Base-by-base conservation (phyloP, 495 filamentous ascomycete genomes). In the Talaromyces liani region DNA sequence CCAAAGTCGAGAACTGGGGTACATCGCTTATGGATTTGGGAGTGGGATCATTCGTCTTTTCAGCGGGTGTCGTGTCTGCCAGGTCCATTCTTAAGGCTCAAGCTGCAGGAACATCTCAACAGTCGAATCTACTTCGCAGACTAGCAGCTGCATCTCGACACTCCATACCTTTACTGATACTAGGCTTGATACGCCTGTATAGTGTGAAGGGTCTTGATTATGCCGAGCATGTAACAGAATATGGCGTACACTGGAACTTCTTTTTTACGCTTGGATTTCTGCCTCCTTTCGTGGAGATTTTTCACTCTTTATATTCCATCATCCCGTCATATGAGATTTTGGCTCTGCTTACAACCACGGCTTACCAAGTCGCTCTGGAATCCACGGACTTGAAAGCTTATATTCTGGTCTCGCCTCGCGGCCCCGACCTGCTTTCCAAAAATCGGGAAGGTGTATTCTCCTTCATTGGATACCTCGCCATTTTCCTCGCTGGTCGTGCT, bases 171-270 rank as follows among this genome's bases (percentile, higher is more conserved):
- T 75, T 99, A 4, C 79, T 97, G 1, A 79, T 88, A 0, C 79
- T 99, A 16, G 94, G 94, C 20, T 65, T 97, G 47, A 79, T 94
- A 59, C 85, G 94, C 24, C 75, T 98, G 18, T 87, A 88, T 61
- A 96, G 86, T 67, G 93, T 98, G 69, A 99, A 98, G 75, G 90
- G 91, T 9, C 78, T 97, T 24, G 92, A 97, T 70, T 98, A 98
- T 71, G 92, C 92, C 2, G 94, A 98, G 72, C 94, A 99, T 75
- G 92, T 98, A 39, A 93, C 91, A 1, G 94, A 99, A 68, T 99
- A 99, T 68, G 94, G 94, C 33, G 91, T 98, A 10, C 94, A 99
- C 73, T 99, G 94, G 94, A 99, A 99, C 73, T 99, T 99, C 74
- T 99, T 99, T 79, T 98, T 99, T 75, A 99, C 94, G 0, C 78